Conservation (phyloP, 139 green algal genomes). For the Pseudopediastrum boryanum region DNA sequence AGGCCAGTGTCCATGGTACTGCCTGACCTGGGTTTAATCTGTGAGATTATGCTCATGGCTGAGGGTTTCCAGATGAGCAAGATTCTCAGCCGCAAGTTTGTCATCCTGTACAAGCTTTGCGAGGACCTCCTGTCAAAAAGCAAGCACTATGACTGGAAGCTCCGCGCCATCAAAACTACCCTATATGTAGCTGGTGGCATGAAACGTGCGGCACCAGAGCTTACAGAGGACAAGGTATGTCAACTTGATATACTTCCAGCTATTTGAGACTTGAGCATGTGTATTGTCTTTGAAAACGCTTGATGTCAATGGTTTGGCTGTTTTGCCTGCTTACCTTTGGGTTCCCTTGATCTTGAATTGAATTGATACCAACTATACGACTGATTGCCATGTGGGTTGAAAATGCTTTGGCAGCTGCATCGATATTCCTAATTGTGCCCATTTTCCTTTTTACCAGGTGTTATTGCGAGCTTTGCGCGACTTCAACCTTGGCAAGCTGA, state of each 20-base stretch:
- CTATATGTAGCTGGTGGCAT: conserved; percentile 93
- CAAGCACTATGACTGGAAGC: conserved; percentile 96
- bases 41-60: conserved; percentile 97
- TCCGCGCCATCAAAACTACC: conserved; percentile 97
- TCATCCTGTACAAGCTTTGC: conserved; percentile 94
- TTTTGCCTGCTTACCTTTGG: no score
- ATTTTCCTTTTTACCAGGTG: no score
- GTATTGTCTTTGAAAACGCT: no score
- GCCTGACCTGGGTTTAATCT: conserved; percentile 90
- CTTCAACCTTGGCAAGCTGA: conserved; percentile 97
- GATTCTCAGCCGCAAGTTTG: conserved; percentile 89
- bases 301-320: no score
- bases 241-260: no score
- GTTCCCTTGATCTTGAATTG: no score
- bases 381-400: no score
- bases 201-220: conserved; percentile 86
- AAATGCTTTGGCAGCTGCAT: no score
- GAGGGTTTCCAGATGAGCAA: conserved; percentile 93
- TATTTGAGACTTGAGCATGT: no score
- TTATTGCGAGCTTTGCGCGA: conserved; percentile 90
- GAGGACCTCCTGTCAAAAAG: conserved; percentile 90
- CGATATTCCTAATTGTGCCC: no score
- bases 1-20: conserved; percentile 93
- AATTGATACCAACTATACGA: no score
- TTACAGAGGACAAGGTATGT: conserved; percentile 88